Evolutionary conservation across 1,139 yeast genomes (phyloP).

Genomic region (Taphrina confusa): DNA sequence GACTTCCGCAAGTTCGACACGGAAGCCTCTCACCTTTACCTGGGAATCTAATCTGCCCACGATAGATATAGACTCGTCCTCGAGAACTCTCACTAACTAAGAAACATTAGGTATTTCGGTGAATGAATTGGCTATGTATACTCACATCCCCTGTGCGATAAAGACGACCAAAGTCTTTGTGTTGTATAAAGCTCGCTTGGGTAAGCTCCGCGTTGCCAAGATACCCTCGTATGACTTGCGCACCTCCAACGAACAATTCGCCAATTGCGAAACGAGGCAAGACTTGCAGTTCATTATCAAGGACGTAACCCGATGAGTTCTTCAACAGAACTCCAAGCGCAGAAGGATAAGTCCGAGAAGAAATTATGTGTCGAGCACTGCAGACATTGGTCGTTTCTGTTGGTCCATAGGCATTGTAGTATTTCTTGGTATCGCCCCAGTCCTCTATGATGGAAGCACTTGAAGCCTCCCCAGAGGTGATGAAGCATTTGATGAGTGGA

Average conservation of each 20-base stretch:
- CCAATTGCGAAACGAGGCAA: slow-evolving; percentile 41
- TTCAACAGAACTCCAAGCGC: slow-evolving; percentile 39
- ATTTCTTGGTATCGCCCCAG: slow-evolving; percentile 35
- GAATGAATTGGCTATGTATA: slow-evolving; percentile 39
- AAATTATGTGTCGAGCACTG: slow-evolving; percentile 7
- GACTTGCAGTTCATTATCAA: slow-evolving; percentile 32
- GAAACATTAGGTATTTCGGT: slow-evolving; percentile 20
- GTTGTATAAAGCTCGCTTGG: slow-evolving; percentile 34
- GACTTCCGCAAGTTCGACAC: slow-evolving; percentile 42
- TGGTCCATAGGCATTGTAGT: slow-evolving; percentile 41
- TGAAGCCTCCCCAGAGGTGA: slow-evolving; percentile 39
- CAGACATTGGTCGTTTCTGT: slow-evolving; percentile 40
- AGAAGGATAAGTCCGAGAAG: slow-evolving; percentile 12
- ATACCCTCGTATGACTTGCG: slow-evolving; percentile 41
- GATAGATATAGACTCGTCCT: slow-evolving; percentile 40
- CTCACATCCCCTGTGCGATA: slow-evolving; percentile 42
- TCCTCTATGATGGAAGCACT: slow-evolving; percentile 27
- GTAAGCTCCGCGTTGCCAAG: slow-evolving; percentile 39
- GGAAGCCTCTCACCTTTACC: slow-evolving; percentile 42
- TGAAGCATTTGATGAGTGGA: slow-evolving; percentile 35
- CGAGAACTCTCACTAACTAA: slow-evolving; percentile 40
- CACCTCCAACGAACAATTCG: slow-evolving; percentile 41
- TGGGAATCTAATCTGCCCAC: slow-evolving; percentile 42
- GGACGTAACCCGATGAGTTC: slow-evolving; percentile 39
- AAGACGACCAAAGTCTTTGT: slow-evolving; percentile 37